These are phyloP conservation scores for Botrytis galanthina DNA, from an alignment of 2,329 filamentous ascomycete genomes.

Conservation along the genomic window DNA sequence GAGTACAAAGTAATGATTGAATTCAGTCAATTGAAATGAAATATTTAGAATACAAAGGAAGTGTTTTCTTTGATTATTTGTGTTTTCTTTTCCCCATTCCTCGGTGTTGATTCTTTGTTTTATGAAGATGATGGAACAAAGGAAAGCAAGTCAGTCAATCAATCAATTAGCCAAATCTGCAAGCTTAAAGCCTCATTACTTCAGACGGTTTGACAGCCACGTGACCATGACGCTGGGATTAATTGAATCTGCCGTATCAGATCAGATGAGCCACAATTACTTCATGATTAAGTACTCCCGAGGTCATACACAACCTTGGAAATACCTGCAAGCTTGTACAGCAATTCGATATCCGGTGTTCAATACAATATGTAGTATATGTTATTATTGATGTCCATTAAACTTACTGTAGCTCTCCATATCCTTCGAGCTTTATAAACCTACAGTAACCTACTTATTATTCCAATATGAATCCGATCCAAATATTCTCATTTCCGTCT, in stretches of 20 bases:
- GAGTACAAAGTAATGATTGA: slow-evolving; percentile 13
- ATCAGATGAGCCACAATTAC: not conserved
- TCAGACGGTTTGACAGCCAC: not conserved
- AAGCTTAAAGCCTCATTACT: slow-evolving; percentile 4
- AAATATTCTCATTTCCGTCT: not conserved
- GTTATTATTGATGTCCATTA: not conserved
- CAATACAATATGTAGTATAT: accelerated
- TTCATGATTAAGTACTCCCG: not conserved
- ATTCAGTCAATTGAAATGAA: not conserved
- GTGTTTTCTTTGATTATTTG: not conserved
- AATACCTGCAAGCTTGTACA: not conserved
- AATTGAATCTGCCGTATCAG: too few species aligned
- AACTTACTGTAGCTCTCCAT: not conserved
- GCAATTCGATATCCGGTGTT: not conserved
- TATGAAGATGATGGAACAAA: not conserved
- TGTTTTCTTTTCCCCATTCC: not conserved
- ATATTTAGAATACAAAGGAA: not conserved
- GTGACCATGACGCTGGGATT: not conserved
- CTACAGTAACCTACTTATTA: not conserved
- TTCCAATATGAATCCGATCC: not conserved
- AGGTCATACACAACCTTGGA: too few species aligned
- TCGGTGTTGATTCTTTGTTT: not conserved
- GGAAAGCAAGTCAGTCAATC: not conserved
- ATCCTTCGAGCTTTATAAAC: not conserved
- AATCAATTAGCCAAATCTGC: not conserved